These are phyloP conservation scores for Petunia hybrid DNA, from an alignment of 305 asterid genomes.

Conservation along the genomic window DNA sequence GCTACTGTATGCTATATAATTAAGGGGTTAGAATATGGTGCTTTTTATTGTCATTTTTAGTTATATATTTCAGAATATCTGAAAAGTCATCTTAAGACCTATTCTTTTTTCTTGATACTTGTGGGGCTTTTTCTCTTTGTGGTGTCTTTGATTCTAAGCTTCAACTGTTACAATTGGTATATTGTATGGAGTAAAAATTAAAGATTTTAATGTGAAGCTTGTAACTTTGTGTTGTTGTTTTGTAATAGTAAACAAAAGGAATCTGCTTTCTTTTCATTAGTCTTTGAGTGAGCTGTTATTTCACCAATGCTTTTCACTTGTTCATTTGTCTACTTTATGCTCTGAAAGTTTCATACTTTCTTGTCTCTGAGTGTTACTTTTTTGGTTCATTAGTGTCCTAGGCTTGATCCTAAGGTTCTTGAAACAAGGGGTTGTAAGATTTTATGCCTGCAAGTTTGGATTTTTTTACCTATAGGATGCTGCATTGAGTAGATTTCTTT, in stretches of 20 bases:
- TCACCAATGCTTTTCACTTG: constrained; percentile 57
- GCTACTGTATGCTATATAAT: constrained; percentile 38
- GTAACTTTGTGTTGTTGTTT: constrained; percentile 23
- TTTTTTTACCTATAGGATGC: constrained; percentile 52
- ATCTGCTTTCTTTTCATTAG: constrained; percentile 75
- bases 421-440: constrained; percentile 51
- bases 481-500: constrained; percentile 65
- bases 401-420: constrained; percentile 66
- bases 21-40: constrained; percentile 49
- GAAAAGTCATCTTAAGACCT: constrained; percentile 53
- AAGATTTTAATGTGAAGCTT: constrained; percentile 36
- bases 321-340: constrained; percentile 64
- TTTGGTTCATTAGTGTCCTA: constrained; percentile 49
- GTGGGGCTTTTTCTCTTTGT: constrained; percentile 42
- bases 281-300: constrained; percentile 68
- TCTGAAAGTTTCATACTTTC: constrained; percentile 76
- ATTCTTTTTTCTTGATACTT: constrained; percentile 49
- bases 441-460: constrained; percentile 63
- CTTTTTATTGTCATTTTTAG: constrained; percentile 54
- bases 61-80: constrained; percentile 54
- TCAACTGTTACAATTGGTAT: constrained; percentile 45
- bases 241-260: constrained; percentile 60
- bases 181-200: constrained; percentile 27
- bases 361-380: constrained; percentile 51
- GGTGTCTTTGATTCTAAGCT: constrained; percentile 52